phyloP scores from a whole-genome alignment of 2,329 filamentous ascomycete genomes.

The Microcyclosporella mali region DNA sequence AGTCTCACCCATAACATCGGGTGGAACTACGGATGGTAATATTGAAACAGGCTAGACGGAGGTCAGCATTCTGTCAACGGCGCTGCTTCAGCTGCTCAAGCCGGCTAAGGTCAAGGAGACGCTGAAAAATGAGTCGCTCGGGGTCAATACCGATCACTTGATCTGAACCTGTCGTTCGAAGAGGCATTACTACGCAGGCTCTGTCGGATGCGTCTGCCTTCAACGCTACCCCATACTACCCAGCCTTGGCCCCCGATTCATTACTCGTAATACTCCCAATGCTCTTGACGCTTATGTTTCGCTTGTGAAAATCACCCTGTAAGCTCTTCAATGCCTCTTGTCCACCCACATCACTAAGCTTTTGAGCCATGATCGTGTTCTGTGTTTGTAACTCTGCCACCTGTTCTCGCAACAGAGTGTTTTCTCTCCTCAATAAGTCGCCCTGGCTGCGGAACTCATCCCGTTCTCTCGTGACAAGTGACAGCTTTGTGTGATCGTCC shows the following conservation, averaged over 20 bases:
- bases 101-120: no score
- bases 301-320: constrained; percentile 10
- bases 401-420: constrained; percentile 45
- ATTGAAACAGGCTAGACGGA: no score
- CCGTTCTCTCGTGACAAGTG: constrained; percentile 42
- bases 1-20: no score
- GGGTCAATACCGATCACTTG: no score
- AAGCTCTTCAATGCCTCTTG: constrained; percentile 23
- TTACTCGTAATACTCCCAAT: constrained; percentile 1
- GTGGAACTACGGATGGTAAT: no score
- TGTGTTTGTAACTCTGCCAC: constrained; percentile 52
- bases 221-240: no score
- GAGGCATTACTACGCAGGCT: no score
- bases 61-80: no score
- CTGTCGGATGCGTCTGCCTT: no score
- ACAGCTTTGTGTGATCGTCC: constrained; percentile 43
- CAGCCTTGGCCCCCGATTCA: neutral
- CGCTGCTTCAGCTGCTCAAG: no score
- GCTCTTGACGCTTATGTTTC: constrained; percentile 15
- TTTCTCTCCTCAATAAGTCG: constrained; percentile 44
- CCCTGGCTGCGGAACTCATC: constrained; percentile 43
- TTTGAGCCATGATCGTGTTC: constrained; percentile 48
- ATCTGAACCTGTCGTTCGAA: no score
- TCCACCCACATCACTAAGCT: constrained; percentile 32
- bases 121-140: no score